A percentile compares a stretch with the other conserved stretches of the same genome.
Evolutionary conservation across 148 eudicot genomes (phyloP).

Genomic region (Cornus suecica): DNA sequence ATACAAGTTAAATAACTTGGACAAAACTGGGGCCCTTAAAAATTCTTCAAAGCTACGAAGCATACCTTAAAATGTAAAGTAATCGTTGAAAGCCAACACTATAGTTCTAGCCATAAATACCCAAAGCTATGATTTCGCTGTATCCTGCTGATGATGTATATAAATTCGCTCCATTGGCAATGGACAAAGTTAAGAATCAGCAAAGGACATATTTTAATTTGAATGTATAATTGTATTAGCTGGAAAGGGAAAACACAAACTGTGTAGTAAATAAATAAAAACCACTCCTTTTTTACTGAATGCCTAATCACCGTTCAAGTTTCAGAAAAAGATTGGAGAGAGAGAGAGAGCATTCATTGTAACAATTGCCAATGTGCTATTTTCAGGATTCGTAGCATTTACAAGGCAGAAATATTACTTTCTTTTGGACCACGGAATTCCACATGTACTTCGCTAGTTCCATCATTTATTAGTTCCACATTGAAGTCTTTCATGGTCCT

Average conservation of each 20-base stretch:
- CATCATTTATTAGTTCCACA: conserved; percentile 79
- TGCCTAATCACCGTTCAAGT: background rate
- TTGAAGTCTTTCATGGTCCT: conserved; percentile 87
- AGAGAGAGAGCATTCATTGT: background rate
- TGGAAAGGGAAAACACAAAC: background rate
- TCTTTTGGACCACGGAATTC: conserved; percentile 87
- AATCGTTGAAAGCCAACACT: conserved; percentile 13
- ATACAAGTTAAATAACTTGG: too few relatives aligned
- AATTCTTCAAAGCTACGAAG: background rate
- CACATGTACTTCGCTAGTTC: conserved; percentile 65
- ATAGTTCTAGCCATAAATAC: conserved; percentile 6
- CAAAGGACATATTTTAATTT: background rate
- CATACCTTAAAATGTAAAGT: conserved; percentile 9
- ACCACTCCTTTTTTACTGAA: conserved; percentile 3
- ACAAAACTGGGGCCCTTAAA: background rate
- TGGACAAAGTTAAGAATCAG: background rate
- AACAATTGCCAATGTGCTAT: conserved; percentile 6
- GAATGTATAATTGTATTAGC: background rate
- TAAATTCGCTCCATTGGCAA: conserved; percentile 1
- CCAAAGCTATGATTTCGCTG: conserved; percentile 4
- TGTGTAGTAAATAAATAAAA: background rate
- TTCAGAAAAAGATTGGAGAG: conserved; percentile 1
- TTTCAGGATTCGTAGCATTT: background rate
- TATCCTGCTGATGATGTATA: background rate
- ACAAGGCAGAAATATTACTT: conserved; percentile 37